phyloP scores from a whole-genome alignment of 768 basidiomycete species.

The Agaricus blazei region DNA sequence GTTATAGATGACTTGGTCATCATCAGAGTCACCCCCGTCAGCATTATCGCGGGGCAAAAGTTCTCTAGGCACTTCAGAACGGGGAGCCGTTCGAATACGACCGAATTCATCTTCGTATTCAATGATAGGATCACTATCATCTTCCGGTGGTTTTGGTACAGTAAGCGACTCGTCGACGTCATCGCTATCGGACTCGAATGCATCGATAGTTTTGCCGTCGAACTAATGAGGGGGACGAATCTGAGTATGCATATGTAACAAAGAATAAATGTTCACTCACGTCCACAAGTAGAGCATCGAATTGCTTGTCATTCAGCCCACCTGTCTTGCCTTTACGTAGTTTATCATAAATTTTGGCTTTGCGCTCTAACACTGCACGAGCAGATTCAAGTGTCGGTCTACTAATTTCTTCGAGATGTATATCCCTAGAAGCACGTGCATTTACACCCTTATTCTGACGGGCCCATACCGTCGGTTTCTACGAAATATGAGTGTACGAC shows the following conservation, averaged over 20 bases:
- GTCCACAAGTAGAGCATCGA: constrained; percentile 68
- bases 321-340: constrained; percentile 72
- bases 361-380: constrained; percentile 66
- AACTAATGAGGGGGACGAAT: constrained; percentile 41
- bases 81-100: constrained; percentile 59
- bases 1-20: constrained; percentile 40
- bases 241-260: not conserved
- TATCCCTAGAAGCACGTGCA: constrained; percentile 57
- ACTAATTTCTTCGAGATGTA: constrained; percentile 65
- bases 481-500: not conserved
- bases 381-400: constrained; percentile 69
- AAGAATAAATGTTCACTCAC: constrained; percentile 37
- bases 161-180: constrained; percentile 76
- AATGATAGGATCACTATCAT: constrained; percentile 68
- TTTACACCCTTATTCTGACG: constrained; percentile 73
- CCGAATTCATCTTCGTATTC: constrained; percentile 90
- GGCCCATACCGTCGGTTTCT: constrained; percentile 80
- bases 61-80: constrained; percentile 75
- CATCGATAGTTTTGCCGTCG: constrained; percentile 48
- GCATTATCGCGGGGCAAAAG: constrained; percentile 46
- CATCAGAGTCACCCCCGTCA: constrained; percentile 21
- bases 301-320: constrained; percentile 72
- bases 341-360: constrained; percentile 79
- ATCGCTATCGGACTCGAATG: constrained; percentile 65
- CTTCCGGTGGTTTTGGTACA: constrained; percentile 43